Evolutionary conservation across 2,329 filamentous ascomycete species (phyloP).

Genomic region (Helotiales sp.): DNA sequence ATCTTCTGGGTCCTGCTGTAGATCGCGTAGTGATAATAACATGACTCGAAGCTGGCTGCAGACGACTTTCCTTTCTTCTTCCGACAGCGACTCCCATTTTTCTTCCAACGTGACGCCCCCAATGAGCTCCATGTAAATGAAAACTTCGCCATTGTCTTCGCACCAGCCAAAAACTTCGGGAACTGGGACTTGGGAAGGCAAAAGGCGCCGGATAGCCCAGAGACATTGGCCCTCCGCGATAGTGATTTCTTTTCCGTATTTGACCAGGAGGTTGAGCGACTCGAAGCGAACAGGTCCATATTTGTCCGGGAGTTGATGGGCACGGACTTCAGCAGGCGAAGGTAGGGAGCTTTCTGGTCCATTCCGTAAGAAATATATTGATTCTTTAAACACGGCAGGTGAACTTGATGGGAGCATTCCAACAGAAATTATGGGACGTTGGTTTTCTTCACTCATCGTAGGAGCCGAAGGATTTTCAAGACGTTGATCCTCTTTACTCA

Average conservation of each 20-base stretch:
- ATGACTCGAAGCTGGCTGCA: conserved; percentile 26
- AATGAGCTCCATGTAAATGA: conserved; percentile 33
- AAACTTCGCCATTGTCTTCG: conserved; percentile 27
- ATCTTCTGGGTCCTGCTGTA: conserved; percentile 15
- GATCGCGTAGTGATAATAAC: conserved; percentile 15
- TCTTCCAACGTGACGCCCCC: conserved; percentile 17
- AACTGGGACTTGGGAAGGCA: conserved; percentile 34
- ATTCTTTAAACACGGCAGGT: conserved; percentile 14
- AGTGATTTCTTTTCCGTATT: conserved; percentile 31
- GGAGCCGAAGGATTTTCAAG: too few relatives aligned
- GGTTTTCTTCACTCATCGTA: too few relatives aligned
- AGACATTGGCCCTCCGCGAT: conserved; percentile 36
- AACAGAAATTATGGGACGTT: conserved; percentile 7
- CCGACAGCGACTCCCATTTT: conserved; percentile 16
- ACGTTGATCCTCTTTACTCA: too few relatives aligned
- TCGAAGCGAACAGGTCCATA: conserved; percentile 29
- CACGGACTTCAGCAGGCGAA: conserved; percentile 8
- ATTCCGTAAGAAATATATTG: conserved; percentile 10
- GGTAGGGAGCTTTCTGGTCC: conserved; percentile 9
- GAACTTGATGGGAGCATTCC: conserved; percentile 10
- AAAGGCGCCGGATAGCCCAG: conserved; percentile 28
- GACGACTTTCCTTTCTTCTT: conserved; percentile 8
- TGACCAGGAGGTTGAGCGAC: conserved; percentile 36
- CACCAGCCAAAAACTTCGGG: conserved; percentile 40
- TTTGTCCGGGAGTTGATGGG: conserved; percentile 6